phyloP scores from a whole-genome alignment of 257 asterid genomes.

The Lycium ferocissimum region DNA sequence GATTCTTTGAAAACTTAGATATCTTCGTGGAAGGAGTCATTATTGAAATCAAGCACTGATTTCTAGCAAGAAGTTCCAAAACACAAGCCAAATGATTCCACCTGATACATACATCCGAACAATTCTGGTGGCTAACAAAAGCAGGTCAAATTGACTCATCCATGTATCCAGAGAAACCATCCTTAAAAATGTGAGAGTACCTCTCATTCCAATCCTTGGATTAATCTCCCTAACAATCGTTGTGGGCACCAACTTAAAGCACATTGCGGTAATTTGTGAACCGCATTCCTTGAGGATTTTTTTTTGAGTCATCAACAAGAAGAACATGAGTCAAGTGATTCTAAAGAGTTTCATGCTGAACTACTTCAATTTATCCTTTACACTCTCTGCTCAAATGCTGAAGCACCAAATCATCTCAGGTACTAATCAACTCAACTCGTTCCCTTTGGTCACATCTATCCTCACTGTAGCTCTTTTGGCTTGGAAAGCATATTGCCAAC shows the following conservation, averaged over 20 bases:
- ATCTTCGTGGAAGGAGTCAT: not conserved
- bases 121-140: not conserved
- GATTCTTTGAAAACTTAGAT: not conserved
- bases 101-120: not conserved
- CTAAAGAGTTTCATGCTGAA: conserved; percentile 23
- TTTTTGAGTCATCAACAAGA: conserved; percentile 18
- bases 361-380: conserved; percentile 26
- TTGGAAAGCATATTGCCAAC: conserved; percentile 33
- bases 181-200: conserved; percentile 30
- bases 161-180: conserved; percentile 24
- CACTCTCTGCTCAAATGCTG: conserved; percentile 31
- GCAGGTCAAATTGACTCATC: conserved; percentile 15
- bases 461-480: conserved; percentile 21
- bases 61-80: not conserved
- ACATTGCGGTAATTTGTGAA: conserved; percentile 29
- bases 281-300: not conserved
- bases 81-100: not conserved
- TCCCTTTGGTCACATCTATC: conserved; percentile 29
- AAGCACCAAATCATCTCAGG: conserved; percentile 35
- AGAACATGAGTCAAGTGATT: not conserved
- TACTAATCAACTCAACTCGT: conserved; percentile 13
- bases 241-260: conserved; percentile 29
- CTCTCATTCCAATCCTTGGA: conserved; percentile 32
- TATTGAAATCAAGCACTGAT: not conserved
- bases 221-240: conserved; percentile 31